Conservation (phyloP, 495 filamentous ascomycete genomes). For the Hypoxylon trugodes region DNA sequence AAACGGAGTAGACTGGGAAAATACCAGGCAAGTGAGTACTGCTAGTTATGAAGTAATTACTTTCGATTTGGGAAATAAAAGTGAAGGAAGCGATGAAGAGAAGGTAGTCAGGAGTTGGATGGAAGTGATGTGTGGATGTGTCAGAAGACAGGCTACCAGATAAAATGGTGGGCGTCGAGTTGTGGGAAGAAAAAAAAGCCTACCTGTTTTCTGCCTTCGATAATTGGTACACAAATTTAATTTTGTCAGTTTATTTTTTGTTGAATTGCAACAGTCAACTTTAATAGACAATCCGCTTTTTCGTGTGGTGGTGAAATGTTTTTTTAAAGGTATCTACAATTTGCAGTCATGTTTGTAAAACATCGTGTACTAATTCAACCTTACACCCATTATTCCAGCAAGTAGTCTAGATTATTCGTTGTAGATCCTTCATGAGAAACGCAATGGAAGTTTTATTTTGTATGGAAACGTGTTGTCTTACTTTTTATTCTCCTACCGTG, state of each 20-base stretch:
- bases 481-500: not conserved
- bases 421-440: not conserved
- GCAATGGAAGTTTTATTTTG: too few species aligned
- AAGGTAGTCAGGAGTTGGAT: not conserved
- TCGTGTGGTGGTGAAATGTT: not conserved
- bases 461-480: too few species aligned
- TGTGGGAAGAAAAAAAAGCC: not conserved
- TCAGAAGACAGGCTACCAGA: too few species aligned
- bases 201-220: not conserved
- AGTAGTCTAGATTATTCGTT: not conserved
- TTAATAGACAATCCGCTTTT: too few species aligned
- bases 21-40: not conserved
- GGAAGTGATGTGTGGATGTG: not conserved
- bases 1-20: not conserved
- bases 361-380: not conserved
- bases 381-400: not conserved
- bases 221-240: not conserved
- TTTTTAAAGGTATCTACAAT: not conserved
- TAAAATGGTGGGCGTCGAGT: too few species aligned
- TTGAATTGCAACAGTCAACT: not conserved
- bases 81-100: not conserved
- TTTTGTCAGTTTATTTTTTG: not conserved
- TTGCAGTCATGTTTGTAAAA: not conserved
- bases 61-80: not conserved
- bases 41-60: not conserved